Evolutionary conservation across 2,329 filamentous ascomycete genomes (phyloP).

Genomic region (Alternaria postmessia): DNA sequence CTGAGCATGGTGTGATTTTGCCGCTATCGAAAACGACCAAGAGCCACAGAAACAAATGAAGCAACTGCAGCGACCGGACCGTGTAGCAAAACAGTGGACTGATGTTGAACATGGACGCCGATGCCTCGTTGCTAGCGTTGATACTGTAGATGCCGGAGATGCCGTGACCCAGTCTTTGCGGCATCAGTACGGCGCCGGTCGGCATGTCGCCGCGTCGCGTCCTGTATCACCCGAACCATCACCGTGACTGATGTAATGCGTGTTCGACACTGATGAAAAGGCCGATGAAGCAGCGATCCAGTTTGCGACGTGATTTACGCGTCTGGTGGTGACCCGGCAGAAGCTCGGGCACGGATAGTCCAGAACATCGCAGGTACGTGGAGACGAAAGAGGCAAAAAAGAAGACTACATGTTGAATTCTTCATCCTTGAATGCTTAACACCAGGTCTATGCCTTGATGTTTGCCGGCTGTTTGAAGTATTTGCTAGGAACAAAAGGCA

Average conservation of each 20-base stretch:
- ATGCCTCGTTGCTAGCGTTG: neutral
- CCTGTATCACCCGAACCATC: neutral
- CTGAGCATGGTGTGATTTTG: constrained; percentile 5
- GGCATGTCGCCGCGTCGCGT: neutral
- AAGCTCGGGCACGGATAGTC: neutral
- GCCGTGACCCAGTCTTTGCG: constrained; percentile 8
- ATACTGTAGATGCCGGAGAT: constrained; percentile 9
- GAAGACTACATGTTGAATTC: neutral
- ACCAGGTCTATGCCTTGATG: constrained; percentile 30
- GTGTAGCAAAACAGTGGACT: constrained; percentile 7
- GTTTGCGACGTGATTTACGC: neutral
- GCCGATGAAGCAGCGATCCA: neutral
- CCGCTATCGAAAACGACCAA: neutral
- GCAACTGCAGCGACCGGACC: neutral
- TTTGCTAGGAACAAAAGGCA: constrained; percentile 85
- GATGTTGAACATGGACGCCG: constrained; percentile 3
- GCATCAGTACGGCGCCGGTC: neutral
- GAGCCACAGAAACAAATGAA: neutral
- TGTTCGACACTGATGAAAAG: neutral
- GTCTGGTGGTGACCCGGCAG: neutral
- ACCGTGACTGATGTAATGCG: neutral
- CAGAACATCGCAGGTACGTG: neutral
- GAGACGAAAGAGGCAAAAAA: neutral
- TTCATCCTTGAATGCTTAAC: neutral
- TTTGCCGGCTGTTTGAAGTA: constrained; percentile 64